Base-by-base conservation (phyloP, 352 stramenopile genomes). In the Peronospora farinosa region DNA sequence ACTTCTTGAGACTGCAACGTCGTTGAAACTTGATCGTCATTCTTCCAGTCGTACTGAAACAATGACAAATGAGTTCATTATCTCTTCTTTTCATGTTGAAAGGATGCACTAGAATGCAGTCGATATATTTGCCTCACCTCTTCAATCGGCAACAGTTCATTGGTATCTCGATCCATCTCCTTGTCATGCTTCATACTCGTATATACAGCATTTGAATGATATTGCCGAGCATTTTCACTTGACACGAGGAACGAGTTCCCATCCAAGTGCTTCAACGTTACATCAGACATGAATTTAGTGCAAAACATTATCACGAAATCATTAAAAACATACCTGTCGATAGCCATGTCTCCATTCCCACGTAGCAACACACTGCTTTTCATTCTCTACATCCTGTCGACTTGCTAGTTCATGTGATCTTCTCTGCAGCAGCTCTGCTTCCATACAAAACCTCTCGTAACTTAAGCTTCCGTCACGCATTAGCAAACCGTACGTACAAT, bases 161-260 rank as follows among this genome's bases (percentile, higher is more conserved):
- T 45, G 10, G 57, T 65, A 45, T 58, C 48, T 12, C 27, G 27
- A 13, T 13, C 37, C 3, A 23, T n/a, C 17, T 47, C 28, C 19
- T 23, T 38, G 13, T 38, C 33, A n/a, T 21, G 11, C 19, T 30
- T 46, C 30, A 30, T 39, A 19, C 2, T 32, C 3, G 44, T 33
- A 16, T 19, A 28, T 21, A 28, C 25, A 32, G 0, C 15, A 28
- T 45, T 23, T 28, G 8, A 5, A 1, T 3, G 2, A 52, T 46
- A 53, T 5, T 30, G 32, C 3, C 49, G 56, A 0, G 41, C 46
- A 25, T 88, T 87, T 2, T 57, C 68, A 30, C 45, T 63, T 7
- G 81, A 89, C 0, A 87, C 73, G 7, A 92, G 67, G 30, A 73
- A 92, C 28, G 72, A 66, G 38, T 85, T 74, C 31, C 81, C 81